Evolutionary conservation across 164 flowering plant species (phyloP).

Genomic region (Vitis vinifera): DNA sequence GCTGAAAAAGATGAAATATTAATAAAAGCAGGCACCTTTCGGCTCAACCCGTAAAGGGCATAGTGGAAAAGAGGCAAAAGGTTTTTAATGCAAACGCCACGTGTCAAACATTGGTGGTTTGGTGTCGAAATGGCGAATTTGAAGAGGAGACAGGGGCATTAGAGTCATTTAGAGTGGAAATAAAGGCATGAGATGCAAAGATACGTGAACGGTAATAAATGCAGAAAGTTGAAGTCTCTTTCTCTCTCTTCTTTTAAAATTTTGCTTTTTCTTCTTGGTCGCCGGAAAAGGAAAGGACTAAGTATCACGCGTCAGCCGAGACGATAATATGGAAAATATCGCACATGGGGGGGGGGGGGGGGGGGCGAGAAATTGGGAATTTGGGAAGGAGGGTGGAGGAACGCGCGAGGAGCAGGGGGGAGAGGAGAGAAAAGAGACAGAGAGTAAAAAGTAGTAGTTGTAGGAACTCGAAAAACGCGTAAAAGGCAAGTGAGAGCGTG

Average conservation of each 20-base stretch:
- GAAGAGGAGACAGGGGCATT: not conserved
- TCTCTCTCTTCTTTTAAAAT: conserved; percentile 14
- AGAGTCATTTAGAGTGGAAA: not conserved
- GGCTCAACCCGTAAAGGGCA: no score
- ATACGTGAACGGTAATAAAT: conserved; percentile 29
- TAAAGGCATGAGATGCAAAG: not conserved
- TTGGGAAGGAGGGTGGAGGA: not conserved
- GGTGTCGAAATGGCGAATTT: not conserved
- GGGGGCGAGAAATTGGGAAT: not conserved
- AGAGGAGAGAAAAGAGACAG: conserved; percentile 6
- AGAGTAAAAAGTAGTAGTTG: conserved; percentile 12
- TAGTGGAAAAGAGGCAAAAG: not conserved
- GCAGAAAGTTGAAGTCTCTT: conserved; percentile 26
- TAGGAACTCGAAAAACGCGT: conserved; percentile 34
- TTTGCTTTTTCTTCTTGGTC: conserved; percentile 9
- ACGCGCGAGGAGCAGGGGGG: not conserved
- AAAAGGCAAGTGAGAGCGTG: conserved; percentile 58
- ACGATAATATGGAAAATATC: not conserved
- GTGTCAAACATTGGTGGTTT: no score
- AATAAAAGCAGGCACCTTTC: not conserved
- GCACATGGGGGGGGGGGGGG: no score
- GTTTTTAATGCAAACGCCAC: no score
- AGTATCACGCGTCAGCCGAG: conserved; percentile 25
- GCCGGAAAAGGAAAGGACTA: conserved; percentile 21
- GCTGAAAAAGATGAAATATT: not conserved